phyloP scores from a whole-genome alignment of 495 filamentous ascomycete species.

The Penicillium ochrochloron region DNA sequence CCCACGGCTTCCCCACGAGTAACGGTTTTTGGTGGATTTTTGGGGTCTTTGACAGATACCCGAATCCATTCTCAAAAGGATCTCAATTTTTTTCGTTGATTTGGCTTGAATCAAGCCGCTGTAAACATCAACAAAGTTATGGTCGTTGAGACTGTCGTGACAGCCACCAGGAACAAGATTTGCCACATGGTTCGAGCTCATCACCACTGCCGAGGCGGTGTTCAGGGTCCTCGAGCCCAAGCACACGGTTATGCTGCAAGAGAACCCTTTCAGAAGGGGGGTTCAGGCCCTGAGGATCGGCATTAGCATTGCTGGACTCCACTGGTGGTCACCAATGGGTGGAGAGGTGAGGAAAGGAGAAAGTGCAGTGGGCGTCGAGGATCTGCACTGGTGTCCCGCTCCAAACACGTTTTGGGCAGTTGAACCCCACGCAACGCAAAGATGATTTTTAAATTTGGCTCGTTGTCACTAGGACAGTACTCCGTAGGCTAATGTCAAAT shows the following conservation, averaged over 20 bases:
- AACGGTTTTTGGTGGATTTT: background rate
- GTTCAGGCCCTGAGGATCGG: constrained; percentile 15
- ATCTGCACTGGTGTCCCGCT: constrained; percentile 23
- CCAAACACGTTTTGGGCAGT: constrained; percentile 9
- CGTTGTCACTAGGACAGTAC: constrained; percentile 1
- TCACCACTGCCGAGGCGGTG: background rate
- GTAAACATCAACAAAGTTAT: background rate
- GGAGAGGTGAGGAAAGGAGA: background rate
- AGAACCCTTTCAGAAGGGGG: background rate
- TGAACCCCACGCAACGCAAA: constrained; percentile 10
- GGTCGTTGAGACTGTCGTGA: background rate
- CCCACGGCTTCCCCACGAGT: background rate
- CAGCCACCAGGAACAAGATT: constrained; percentile 5
- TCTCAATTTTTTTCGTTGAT: background rate
- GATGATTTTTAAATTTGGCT: constrained; percentile 12
- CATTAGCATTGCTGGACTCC: constrained; percentile 15
- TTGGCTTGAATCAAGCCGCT: background rate
- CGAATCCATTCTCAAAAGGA: background rate
- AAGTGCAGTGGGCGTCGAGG: constrained; percentile 13
- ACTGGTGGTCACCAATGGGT: constrained; percentile 17
- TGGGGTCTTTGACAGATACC: background rate
- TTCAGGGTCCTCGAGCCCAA: constrained; percentile 16
- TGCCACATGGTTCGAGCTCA: constrained; percentile 21
- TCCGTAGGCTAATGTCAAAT: constrained; percentile 19
- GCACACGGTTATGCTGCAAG: constrained; percentile 11